Evolutionary conservation across 345 rosid genomes (phyloP), one percentile per base, ranked within the genome.

Genomic region (Raphanus raphanistrum): DNA sequence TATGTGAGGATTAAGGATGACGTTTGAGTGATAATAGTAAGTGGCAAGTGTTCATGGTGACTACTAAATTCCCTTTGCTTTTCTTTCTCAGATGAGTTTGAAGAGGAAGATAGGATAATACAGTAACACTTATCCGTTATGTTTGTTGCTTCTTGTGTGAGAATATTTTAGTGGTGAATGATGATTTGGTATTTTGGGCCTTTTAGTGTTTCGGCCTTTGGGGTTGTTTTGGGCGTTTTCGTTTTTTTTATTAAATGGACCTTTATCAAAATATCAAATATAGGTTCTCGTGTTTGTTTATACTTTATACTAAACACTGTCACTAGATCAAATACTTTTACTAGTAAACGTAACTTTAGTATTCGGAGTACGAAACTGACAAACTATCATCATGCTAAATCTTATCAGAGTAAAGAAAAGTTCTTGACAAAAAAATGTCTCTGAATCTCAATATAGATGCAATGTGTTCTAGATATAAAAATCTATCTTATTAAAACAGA

Each of bases 101-200:
- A 21, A 64, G 68, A 28, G 31, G 31, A 6, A 16, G 48, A 35
- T 55, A 67, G 31, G 77, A 66, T 72, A 72, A 77, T 73, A 59
- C 17, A 72, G 58, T 72, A 72, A 72, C 72, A 66, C 81, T 78
- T 78, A 78, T 78, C 81, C 63, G 68, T 66, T 78, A 59, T 59
- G 77, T 66, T 66, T 54, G 67, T 78, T 59, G 43, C 8, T 45
- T 43, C 11, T 45, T 43, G 31, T 60, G 60, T 35, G 35, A 13
- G 66, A 50, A 59, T 17, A 38, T 45, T 72, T 78, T 48, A 33
- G 81, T 78, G 77, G 81, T 78, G 26, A 72, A 6, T 16, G 66
- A 78, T 67, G 63, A 66, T 7, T 72, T 66, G 9, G 11, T 55
- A 8, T 58, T 32, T 58, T 38, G 76, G 81, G 67, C 62, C 15